These are phyloP conservation scores for Tuber melanosporum DNA, from an alignment of 495 filamentous ascomycete genomes.

Conservation along the genomic window DNA sequence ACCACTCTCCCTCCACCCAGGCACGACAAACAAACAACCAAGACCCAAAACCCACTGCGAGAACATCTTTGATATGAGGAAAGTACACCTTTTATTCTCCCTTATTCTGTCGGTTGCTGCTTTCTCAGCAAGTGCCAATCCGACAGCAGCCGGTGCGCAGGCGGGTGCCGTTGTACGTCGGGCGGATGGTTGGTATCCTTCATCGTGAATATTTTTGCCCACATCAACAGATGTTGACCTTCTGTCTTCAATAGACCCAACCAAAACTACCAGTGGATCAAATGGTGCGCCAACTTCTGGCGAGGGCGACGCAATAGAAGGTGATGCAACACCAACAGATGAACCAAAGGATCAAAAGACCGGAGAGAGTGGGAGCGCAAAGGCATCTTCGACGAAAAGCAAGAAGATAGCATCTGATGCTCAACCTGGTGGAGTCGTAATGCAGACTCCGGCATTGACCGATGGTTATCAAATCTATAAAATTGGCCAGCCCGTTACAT, in stretches of 20 bases:
- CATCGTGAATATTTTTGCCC: constrained; percentile 3
- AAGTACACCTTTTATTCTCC: constrained; percentile 30
- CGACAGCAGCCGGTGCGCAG: not conserved
- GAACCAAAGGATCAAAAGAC: constrained; percentile 19
- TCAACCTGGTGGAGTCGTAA: constrained; percentile 69
- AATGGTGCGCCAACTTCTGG: constrained; percentile 25
- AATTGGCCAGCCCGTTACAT: constrained; percentile 76
- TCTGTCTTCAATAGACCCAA: constrained; percentile 13
- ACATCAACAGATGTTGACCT: constrained; percentile 14
- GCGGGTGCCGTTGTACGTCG: constrained; percentile 15
- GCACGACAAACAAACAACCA: constrained; percentile 4
- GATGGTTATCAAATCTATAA: constrained; percentile 71
- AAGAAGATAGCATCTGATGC: constrained; percentile 52
- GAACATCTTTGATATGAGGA: constrained; percentile 31
- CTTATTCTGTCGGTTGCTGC: constrained; percentile 29
- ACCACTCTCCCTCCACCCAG: constrained; percentile 11
- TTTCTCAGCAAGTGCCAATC: constrained; percentile 23
- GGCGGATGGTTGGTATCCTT: constrained; percentile 4
- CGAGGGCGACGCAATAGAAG: constrained; percentile 28
- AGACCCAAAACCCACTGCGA: not conserved
- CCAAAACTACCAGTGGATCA: constrained; percentile 5
- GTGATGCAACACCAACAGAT: constrained; percentile 22
- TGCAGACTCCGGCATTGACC: constrained; percentile 63
- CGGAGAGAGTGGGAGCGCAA: constrained; percentile 40
- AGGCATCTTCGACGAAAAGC: constrained; percentile 48